These are phyloP conservation scores for Aspergillus egyptiacus DNA, from an alignment of 495 filamentous ascomycete genomes.

Conservation along the genomic window DNA sequence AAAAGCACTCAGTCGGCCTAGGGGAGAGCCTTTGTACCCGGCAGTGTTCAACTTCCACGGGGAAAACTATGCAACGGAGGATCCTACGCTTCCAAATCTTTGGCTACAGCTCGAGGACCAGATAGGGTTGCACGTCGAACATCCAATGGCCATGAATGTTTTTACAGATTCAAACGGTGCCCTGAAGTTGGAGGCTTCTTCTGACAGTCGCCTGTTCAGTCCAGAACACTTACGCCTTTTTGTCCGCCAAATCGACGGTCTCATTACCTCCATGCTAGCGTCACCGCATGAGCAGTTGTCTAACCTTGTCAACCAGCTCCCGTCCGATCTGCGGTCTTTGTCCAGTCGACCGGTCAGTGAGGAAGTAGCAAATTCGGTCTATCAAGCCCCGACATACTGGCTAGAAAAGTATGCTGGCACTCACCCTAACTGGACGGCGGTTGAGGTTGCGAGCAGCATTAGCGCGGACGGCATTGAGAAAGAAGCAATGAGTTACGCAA, in stretches of 20 bases:
- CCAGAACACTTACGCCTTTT: conserved; percentile 24
- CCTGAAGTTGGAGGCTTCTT: conserved; percentile 24
- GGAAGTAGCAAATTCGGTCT: conserved; percentile 17
- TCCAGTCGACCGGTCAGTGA: conserved; percentile 17
- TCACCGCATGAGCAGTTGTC: conserved; percentile 19
- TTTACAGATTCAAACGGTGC: conserved; percentile 13
- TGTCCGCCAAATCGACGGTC: conserved; percentile 26
- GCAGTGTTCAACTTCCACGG: conserved; percentile 31
- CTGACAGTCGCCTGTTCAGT: conserved; percentile 23
- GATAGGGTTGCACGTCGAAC: conserved; percentile 30
- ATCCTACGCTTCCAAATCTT: not conserved
- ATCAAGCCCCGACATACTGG: conserved; percentile 25
- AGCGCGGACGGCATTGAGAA: conserved; percentile 25
- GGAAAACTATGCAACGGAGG: not conserved
- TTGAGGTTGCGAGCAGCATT: conserved; percentile 35
- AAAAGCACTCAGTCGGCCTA: conserved; percentile 21
- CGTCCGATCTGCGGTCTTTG: conserved; percentile 21
- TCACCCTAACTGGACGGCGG: conserved; percentile 35
- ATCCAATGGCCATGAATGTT: conserved; percentile 32
- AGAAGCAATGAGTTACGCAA: conserved; percentile 32
- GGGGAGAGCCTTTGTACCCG: conserved; percentile 27
- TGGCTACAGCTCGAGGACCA: conserved; percentile 24
- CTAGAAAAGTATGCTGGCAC: conserved; percentile 28
- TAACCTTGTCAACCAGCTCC: conserved; percentile 16
- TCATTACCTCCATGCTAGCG: conserved; percentile 24